phyloP scores from a whole-genome alignment of 202 grass and related monocot genomes.

The Saccharum hybrid region DNA sequence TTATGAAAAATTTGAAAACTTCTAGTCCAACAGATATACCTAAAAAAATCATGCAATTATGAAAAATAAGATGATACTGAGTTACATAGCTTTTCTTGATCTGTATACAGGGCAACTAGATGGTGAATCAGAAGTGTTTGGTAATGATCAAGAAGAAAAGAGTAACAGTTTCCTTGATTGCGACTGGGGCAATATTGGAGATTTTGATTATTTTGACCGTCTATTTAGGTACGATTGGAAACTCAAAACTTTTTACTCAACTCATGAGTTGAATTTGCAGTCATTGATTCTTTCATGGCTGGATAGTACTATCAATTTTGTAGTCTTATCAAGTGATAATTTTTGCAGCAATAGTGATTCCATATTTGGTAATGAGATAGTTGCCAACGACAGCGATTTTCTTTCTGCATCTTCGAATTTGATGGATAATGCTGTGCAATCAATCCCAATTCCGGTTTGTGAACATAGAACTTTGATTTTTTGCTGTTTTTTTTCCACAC shows the following conservation, averaged over 20 bases:
- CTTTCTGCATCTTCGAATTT: conserved; percentile 65
- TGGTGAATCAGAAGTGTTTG: conserved; percentile 58
- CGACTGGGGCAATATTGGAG: conserved; percentile 84
- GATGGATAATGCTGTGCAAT: conserved; percentile 62
- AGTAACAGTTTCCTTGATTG: conserved; percentile 74
- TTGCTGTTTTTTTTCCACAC: conserved; percentile 32
- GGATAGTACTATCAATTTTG: neutral
- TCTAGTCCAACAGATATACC: neutral
- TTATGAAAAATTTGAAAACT: neutral
- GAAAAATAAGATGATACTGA: conserved; percentile 22
- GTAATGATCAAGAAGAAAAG: conserved; percentile 68
- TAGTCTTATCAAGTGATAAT: conserved; percentile 22
- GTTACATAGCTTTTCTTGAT: conserved; percentile 45
- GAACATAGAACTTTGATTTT: conserved; percentile 22
- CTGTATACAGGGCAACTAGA: conserved; percentile 74
- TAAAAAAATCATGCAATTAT: neutral
- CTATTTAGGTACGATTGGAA: conserved; percentile 77
- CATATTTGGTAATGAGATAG: conserved; percentile 80
- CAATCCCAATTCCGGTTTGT: conserved; percentile 68
- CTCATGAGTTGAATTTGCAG: conserved; percentile 8
- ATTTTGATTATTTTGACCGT: conserved; percentile 85
- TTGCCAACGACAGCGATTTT: conserved; percentile 65
- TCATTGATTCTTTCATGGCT: conserved; percentile 17
- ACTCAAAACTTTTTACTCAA: conserved; percentile 19
- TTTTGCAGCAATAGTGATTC: conserved; percentile 67